These are phyloP conservation scores for Penicillium coffeae DNA, from an alignment of 495 filamentous ascomycete species.

Conservation along the genomic window DNA sequence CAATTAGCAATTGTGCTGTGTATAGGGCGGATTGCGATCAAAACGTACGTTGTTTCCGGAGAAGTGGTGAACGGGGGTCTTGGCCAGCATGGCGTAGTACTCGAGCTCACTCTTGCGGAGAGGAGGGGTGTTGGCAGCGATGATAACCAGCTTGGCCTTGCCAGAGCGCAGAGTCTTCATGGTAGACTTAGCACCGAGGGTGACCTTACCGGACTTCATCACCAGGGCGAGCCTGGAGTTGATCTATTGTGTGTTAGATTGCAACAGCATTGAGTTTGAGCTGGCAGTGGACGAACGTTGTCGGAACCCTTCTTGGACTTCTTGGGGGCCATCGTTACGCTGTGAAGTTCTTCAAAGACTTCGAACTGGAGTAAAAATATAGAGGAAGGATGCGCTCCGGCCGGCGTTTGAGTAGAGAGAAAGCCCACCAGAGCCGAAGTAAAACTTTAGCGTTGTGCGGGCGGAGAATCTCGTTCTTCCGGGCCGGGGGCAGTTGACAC, in stretches of 20 bases:
- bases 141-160: slow-evolving; percentile 64
- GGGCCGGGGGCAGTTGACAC: background rate
- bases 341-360: slow-evolving; percentile 25
- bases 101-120: slow-evolving; percentile 92
- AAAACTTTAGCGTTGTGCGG: slow-evolving; percentile 7
- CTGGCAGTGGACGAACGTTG: slow-evolving; percentile 38
- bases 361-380: slow-evolving; percentile 14
- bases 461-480: slow-evolving; percentile 1
- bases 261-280: background rate
- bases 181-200: slow-evolving; percentile 88
- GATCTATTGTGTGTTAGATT: slow-evolving; percentile 39
- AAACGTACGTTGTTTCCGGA: slow-evolving; percentile 90
- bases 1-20: slow-evolving; percentile 39
- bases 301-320: slow-evolving; percentile 90
- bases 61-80: slow-evolving; percentile 95
- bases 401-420: slow-evolving; percentile 20
- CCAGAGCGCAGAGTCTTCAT: slow-evolving; percentile 81
- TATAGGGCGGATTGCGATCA: slow-evolving; percentile 41
- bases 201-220: slow-evolving; percentile 93
- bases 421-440: slow-evolving; percentile 20
- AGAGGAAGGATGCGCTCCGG: slow-evolving; percentile 37
- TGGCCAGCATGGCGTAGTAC: slow-evolving; percentile 86
- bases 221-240: slow-evolving; percentile 86
- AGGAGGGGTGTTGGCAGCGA: slow-evolving; percentile 90
- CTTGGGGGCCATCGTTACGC: slow-evolving; percentile 83